Conservation (phyloP, 2,329 filamentous ascomycete species). For the Dothideomycetes sp. region DNA sequence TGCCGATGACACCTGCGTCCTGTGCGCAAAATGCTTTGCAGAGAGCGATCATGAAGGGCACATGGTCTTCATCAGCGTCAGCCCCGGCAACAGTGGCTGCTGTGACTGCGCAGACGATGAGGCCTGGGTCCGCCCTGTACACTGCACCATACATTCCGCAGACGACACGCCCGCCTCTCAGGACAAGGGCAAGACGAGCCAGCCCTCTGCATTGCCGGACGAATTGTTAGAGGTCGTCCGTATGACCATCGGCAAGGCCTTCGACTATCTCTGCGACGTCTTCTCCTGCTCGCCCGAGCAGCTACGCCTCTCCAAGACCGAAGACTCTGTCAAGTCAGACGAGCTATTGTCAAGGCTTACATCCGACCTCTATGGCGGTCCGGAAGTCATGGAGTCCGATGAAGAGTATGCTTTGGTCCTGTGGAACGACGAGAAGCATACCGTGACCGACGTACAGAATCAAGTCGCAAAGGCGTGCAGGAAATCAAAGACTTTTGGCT, state of each 20-base stretch:
- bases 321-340: constrained; percentile 69
- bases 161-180: constrained; percentile 21
- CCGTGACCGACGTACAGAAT: constrained; percentile 77
- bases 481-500: constrained; percentile 57
- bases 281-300: constrained; percentile 97
- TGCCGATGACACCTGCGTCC: constrained; percentile 85
- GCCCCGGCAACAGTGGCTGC: constrained; percentile 84
- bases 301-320: constrained; percentile 72
- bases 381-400: constrained; percentile 48
- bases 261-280: constrained; percentile 96
- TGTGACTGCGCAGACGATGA: constrained; percentile 96
- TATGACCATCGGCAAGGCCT: constrained; percentile 71
- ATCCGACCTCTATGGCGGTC: constrained; percentile 56
- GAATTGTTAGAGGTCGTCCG: constrained; percentile 69
- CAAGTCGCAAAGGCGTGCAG: constrained; percentile 85
- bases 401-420: constrained; percentile 74
- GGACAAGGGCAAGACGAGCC: constrained; percentile 44
- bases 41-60: constrained; percentile 90
- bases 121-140: constrained; percentile 78
- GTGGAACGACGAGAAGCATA: constrained; percentile 99
- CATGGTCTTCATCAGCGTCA: constrained; percentile 79
- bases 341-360: constrained; percentile 69
- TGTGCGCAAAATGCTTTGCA: constrained; percentile 91
- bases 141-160: constrained; percentile 86
- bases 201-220: constrained; percentile 46